phyloP scores from a whole-genome alignment of 2,329 filamentous ascomycete species.

The Penicillium sp. region DNA sequence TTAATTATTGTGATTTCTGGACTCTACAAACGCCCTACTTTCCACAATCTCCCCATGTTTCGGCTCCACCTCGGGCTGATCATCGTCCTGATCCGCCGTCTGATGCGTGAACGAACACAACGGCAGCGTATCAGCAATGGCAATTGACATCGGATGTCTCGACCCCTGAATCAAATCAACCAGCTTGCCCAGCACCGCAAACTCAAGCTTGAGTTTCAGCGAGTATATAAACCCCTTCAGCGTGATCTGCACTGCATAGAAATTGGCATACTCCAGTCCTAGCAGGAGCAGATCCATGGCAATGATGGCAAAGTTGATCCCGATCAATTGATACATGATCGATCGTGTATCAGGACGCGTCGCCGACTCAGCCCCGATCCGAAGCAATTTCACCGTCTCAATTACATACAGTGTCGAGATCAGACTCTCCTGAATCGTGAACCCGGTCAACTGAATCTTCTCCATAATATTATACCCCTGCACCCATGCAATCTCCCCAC shows the following conservation, averaged over 20 bases:
- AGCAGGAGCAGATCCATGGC: conserved; percentile 46
- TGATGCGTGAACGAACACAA: conserved; percentile 18
- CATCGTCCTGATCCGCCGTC: conserved; percentile 7
- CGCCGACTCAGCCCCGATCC: conserved; percentile 25
- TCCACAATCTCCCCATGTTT: neutral
- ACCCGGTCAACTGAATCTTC: conserved; percentile 46
- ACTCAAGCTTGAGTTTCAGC: conserved; percentile 53
- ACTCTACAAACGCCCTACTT: neutral
- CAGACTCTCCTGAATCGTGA: conserved; percentile 47
- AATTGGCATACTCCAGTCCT: conserved; percentile 40
- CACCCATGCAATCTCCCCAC: conserved; percentile 28
- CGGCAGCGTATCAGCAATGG: conserved; percentile 24
- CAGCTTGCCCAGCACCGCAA: conserved; percentile 52
- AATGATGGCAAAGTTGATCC: conserved; percentile 48
- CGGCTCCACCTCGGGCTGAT: conserved; percentile 2
- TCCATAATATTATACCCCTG: conserved; percentile 46
- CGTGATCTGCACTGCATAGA: conserved; percentile 42
- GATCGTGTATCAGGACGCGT: conserved; percentile 26
- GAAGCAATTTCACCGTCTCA: conserved; percentile 51
- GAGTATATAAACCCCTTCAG: conserved; percentile 42
- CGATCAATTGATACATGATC: conserved; percentile 47
- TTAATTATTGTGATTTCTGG: neutral
- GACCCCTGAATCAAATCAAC: conserved; percentile 39
- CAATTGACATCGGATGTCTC: conserved; percentile 20
- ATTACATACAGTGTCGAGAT: conserved; percentile 54